Conservation (phyloP, 2,329 filamentous ascomycete genomes). For the Alternaria incomplexa region DNA sequence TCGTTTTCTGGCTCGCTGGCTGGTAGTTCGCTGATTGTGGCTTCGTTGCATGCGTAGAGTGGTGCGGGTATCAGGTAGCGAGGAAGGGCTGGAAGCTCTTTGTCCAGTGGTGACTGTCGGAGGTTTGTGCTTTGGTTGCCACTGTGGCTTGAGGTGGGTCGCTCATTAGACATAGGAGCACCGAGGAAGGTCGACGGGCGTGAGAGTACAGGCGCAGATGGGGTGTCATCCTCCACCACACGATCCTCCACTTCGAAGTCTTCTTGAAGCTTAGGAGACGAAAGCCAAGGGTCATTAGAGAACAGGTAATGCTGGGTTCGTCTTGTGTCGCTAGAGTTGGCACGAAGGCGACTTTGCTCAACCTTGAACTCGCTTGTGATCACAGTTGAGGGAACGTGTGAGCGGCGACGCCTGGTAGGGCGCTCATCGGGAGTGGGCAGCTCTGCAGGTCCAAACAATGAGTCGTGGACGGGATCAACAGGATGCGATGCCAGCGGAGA, state of each 20-base stretch:
- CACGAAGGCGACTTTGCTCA: conserved; percentile 27
- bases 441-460: conserved; percentile 18
- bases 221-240: conserved; percentile 18
- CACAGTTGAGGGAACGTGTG: conserved; percentile 25
- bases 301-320: conserved; percentile 32
- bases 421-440: conserved; percentile 11
- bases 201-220: conserved; percentile 29
- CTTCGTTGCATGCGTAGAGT: conserved; percentile 31
- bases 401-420: conserved; percentile 26
- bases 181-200: conserved; percentile 22
- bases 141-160: conserved; percentile 40
- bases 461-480: conserved; percentile 27
- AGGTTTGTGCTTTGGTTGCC: conserved; percentile 19
- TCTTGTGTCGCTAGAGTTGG: conserved; percentile 40
- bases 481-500: conserved; percentile 44
- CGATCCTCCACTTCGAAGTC: conserved; percentile 18
- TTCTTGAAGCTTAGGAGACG: conserved; percentile 29
- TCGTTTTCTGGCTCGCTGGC: conserved; percentile 15
- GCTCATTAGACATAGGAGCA: conserved; percentile 20
- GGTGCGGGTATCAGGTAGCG: conserved; percentile 38
- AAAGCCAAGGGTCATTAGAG: conserved; percentile 38
- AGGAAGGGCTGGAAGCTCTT: conserved; percentile 40
- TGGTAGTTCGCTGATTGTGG: conserved; percentile 11
- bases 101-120: conserved; percentile 28
- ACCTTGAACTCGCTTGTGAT: conserved; percentile 20